Evolutionary conservation across 106 monocot species (phyloP).

Genomic region (Dioscorea dumetorum): DNA sequence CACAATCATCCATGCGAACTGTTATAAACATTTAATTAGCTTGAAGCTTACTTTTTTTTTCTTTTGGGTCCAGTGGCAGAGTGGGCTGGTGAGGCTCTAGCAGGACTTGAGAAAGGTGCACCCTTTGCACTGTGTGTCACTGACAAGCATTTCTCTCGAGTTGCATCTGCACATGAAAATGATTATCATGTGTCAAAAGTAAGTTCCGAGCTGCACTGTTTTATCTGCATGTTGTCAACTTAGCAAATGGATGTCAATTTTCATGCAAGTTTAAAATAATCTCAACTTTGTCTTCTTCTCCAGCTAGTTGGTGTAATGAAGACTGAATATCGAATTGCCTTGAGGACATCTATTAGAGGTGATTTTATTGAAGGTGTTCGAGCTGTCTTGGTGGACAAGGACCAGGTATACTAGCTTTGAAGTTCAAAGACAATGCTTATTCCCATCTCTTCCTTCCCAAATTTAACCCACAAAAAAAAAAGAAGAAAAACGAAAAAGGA

Average conservation of each 20-base stretch:
- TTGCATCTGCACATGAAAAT: conserved; percentile 57
- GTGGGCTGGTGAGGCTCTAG: conserved; percentile 79
- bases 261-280: background rate
- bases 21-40: no score
- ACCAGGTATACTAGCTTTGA: conserved; percentile 45
- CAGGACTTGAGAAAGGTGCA: conserved; percentile 77
- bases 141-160: conserved; percentile 83
- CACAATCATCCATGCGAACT: no score
- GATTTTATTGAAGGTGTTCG: conserved; percentile 96
- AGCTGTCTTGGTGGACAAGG: conserved; percentile 95
- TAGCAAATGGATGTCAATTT: background rate
- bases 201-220: conserved; percentile 3
- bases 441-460: no score
- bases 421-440: no score
- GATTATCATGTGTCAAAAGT: conserved; percentile 54
- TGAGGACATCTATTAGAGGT: conserved; percentile 60
- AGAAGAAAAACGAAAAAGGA: no score
- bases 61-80: conserved; percentile 40
- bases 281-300: background rate
- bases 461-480: no score
- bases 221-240: conserved; percentile 1
- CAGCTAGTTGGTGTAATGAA: conserved; percentile 91
- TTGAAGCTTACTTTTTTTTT: no score
- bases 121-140: conserved; percentile 92
- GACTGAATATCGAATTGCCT: conserved; percentile 76